Base-by-base conservation (phyloP, 2,329 filamentous ascomycete species). In the Aspergillus felis region DNA sequence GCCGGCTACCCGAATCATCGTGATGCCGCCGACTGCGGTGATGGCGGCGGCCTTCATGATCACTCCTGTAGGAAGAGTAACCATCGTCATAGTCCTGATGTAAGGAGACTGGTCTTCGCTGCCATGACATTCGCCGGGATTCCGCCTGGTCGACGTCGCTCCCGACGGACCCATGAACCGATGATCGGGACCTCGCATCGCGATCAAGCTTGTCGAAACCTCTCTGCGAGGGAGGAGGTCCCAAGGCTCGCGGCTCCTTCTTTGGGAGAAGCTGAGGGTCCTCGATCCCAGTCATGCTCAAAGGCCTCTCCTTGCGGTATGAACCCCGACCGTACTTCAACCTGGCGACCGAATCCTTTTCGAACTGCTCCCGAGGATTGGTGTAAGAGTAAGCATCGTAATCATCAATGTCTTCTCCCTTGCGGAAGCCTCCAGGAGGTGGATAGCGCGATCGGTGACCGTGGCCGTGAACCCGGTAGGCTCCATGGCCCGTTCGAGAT, bases 21-120 rank as follows among this genome's bases (percentile, higher is more conserved):
- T 66, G 64, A 14, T 60, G 69, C 4, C 64, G 63, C 48, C 65
- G 68, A 51, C 75, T 74, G 64, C 72, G 72, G 17, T 74, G 72
- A 53, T 78, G 74, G 55, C 72, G 73, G 38, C 72, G 73, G 51
- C 77, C 74, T 24, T 78, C 76, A 57, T 79, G 76, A 9, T 78
- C 75, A 44, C 80, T 76, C 20, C 71, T 72, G 59, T 77, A 72
- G 5, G 71, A 69, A 47, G 69, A 76, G 62, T 72, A 78, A 44
- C 66, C 77, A 54, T 76, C 72, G 48, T 80, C 79, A 10, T 71
- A 69, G 20, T 78, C 77, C 59, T 82, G 81, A 60, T 82, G 79
- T 4, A 82, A 63, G 17, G 78, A 69, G 3, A 79, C 72, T 12
- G 78, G 71, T 35, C 75, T 72, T 57, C 76, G 76, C 48, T 77